Evolutionary conservation across 495 filamentous ascomycete genomes (phyloP).

Genomic region (Aspergillus kassunensis): DNA sequence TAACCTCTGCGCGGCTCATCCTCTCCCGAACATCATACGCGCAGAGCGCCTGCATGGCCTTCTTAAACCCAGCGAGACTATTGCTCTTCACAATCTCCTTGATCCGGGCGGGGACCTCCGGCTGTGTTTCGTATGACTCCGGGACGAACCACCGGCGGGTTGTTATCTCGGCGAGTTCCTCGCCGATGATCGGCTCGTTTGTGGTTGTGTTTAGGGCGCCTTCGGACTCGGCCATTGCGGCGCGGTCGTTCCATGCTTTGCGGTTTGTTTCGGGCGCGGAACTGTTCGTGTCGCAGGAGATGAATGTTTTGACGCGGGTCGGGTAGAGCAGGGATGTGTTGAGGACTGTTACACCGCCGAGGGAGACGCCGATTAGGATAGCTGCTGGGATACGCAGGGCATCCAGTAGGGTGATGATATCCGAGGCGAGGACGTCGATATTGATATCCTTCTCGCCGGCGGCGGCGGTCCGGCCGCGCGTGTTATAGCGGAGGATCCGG

Average conservation of each 20-base stretch:
- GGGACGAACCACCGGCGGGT: slow-evolving; percentile 72
- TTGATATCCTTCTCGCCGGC: slow-evolving; percentile 47
- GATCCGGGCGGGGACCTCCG: slow-evolving; percentile 46
- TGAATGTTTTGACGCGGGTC: slow-evolving; percentile 51
- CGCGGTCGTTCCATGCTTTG: slow-evolving; percentile 72
- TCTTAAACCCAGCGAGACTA: slow-evolving; percentile 64
- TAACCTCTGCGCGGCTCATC: slow-evolving; percentile 56
- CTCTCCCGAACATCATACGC: slow-evolving; percentile 66
- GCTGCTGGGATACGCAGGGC: slow-evolving; percentile 58
- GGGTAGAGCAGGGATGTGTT: slow-evolving; percentile 67
- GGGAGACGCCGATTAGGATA: slow-evolving; percentile 67
- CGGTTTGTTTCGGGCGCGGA: slow-evolving; percentile 63
- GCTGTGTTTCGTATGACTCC: slow-evolving; percentile 52
- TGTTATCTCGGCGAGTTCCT: slow-evolving; percentile 60
- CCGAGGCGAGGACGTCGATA: slow-evolving; percentile 61
- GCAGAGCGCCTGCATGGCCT: slow-evolving; percentile 67
- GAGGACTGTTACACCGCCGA: slow-evolving; percentile 72
- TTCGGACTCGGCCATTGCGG: slow-evolving; percentile 59
- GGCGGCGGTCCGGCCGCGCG: slow-evolving; percentile 53
- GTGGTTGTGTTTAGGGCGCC: slow-evolving; percentile 37
- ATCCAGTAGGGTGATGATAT: slow-evolving; percentile 56
- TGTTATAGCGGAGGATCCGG: slow-evolving; percentile 67
- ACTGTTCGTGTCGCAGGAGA: slow-evolving; percentile 76
- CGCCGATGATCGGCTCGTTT: slow-evolving; percentile 52
- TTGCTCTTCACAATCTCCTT: slow-evolving; percentile 61